Base-by-base conservation (phyloP, 2,329 filamentous ascomycete genomes). In the Verticillium longisporum region DNA sequence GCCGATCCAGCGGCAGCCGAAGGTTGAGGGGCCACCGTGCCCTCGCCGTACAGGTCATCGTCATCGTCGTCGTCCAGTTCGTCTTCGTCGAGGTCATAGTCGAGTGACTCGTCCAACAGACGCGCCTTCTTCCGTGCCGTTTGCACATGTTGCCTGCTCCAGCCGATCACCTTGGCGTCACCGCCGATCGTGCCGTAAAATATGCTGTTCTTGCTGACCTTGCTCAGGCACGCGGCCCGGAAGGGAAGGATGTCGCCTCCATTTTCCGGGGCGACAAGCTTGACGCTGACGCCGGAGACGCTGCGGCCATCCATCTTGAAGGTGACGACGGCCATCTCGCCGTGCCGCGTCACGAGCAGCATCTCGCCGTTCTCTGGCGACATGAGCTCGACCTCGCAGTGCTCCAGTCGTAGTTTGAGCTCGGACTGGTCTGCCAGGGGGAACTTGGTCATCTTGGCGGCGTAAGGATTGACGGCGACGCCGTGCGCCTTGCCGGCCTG, bases 401-500 rank as follows among this genome's bases (percentile, higher is more conserved):
- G 87, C 75, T 99, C 96, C 1, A 99, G 78, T 38, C 88, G 89
- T 62, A 98, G 77, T 15, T 84, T 84, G 55, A 98, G 80, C 55
- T 91, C 85, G 0, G 92, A 90, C 74, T 97, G 94, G 72, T 99
- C 95, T 5, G 85, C 83, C 72, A 99, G 86, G 58, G 88, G 85
- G 69, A 97, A 98, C 0, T 89, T 85, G 2, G 94, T 97, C 65
- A 86, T 85, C 63, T 90, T 85, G 72, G 88, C 91, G 4, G 93
- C 89, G 75, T 97, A 96, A 37, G 91, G 85, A 70, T 99, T 99
- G 65, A 99, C 91, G 4, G 90, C 94, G 62, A 98, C 89, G 2
- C 92, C 94, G 69, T 92, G 97, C 13, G 92, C 85, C 73, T 96
- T 97, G 34, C 95, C 95, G 11, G 92, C 92, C 79, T 99, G 95